A percentile compares a stretch with the other conserved stretches of the same genome.
Evolutionary conservation across 1,284 basidiomycete genomes (phyloP).

Genomic region (Agaricales sp.): DNA sequence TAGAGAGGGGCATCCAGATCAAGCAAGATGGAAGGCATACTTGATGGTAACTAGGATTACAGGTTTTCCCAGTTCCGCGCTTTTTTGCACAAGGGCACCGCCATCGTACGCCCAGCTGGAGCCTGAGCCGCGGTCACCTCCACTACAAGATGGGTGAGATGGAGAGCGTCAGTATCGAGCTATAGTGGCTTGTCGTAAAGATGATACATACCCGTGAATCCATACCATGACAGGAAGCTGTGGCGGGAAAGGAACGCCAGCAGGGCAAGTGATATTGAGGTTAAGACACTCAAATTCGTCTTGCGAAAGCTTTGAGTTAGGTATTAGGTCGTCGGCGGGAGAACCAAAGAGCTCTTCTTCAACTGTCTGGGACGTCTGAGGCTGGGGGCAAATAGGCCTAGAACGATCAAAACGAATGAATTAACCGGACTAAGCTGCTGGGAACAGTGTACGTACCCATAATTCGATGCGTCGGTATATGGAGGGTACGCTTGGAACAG

Average conservation of each 20-base stretch:
- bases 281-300: conserved; percentile 72
- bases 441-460: conserved; percentile 48
- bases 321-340: conserved; percentile 40
- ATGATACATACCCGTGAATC: conserved; percentile 66
- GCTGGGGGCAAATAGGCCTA: conserved; percentile 70
- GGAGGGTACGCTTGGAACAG: conserved; percentile 45
- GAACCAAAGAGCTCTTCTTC: conserved; percentile 54
- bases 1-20: conserved; percentile 12
- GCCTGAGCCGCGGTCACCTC: conserved; percentile 59
- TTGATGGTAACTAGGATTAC: conserved; percentile 67
- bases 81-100: conserved; percentile 56
- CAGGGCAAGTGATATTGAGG: conserved; percentile 66
- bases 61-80: conserved; percentile 48
- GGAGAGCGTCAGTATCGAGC: conserved; percentile 6
- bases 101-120: conserved; percentile 70
- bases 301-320: conserved; percentile 44
- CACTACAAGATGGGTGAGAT: conserved; percentile 28
- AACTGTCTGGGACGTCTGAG: conserved; percentile 27
- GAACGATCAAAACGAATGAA: conserved; percentile 3
- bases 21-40: conserved; percentile 28
- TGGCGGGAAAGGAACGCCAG: conserved; percentile 36
- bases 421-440: conserved; percentile 4
- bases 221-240: conserved; percentile 66
- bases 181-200: too few species aligned
- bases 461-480: conserved; percentile 47